Percentiles rank a stretch among this genome's conserved stretches.
Evolutionary conservation across 2,329 filamentous ascomycete genomes (phyloP).

Genomic region (Clarireedia hainanense): DNA sequence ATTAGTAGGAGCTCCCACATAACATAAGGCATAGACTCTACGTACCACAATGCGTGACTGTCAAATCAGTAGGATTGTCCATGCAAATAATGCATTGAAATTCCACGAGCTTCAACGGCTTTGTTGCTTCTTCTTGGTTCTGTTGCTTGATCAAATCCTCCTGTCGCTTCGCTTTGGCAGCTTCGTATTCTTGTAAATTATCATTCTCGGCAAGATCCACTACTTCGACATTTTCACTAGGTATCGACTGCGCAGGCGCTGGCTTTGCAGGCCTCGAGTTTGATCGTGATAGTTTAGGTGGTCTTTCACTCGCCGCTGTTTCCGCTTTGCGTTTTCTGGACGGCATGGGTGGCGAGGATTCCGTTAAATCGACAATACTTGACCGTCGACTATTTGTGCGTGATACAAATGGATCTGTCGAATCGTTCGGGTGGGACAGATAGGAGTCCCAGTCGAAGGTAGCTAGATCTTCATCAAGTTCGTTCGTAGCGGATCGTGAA

Average conservation of each 20-base stretch:
- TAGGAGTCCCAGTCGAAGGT: neutral
- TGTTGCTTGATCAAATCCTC: conserved; percentile 30
- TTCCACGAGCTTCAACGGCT: conserved; percentile 40
- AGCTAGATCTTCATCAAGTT: neutral
- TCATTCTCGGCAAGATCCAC: conserved; percentile 26
- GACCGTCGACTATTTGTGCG: conserved; percentile 8
- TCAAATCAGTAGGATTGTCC: conserved; percentile 50
- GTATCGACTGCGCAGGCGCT: neutral
- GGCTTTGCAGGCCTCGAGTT: conserved; percentile 6
- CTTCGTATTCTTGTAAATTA: conserved; percentile 22
- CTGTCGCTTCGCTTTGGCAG: conserved; percentile 19
- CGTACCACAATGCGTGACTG: conserved; percentile 61
- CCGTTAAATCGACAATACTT: conserved; percentile 24
- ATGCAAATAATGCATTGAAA: conserved; percentile 64
- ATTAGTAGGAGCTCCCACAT: conserved; percentile 11
- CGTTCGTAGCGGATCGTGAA: neutral
- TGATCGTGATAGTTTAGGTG: conserved; percentile 10
- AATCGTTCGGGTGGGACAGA: neutral
- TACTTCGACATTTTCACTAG: conserved; percentile 15
- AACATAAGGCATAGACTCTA: conserved; percentile 5
- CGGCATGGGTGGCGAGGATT: conserved; percentile 17
- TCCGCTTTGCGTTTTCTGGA: conserved; percentile 22
- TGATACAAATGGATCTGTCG: neutral
- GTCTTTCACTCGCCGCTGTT: conserved; percentile 7
- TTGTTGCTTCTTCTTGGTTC: conserved; percentile 40